Evolutionary conservation across 768 basidiomycete genomes (phyloP), one percentile per base, ranked within the genome.

Genomic region (Rhodotorula taiwanensis): DNA sequence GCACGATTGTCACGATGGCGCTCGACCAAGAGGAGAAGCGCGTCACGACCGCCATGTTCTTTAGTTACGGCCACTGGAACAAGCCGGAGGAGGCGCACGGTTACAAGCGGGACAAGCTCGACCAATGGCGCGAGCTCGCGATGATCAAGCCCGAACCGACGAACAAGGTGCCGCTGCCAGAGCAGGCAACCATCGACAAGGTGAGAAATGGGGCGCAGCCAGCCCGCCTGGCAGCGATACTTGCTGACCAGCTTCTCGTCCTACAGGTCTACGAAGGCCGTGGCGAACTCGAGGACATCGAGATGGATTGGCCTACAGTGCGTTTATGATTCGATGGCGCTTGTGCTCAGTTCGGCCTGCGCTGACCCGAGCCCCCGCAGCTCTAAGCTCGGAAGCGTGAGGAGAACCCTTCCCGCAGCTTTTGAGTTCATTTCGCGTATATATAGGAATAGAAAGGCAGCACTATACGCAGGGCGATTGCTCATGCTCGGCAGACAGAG

Each of bases 121-220:
- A 60, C 1, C 2, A 49, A 15, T 68, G 62, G 67, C 28, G 62
- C 4, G 58, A 60, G 55, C 33, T 68, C 7, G 28, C 45, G 1
- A 52, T 57, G 41, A 33, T 57, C 21, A 27, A 43, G 39, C 49
- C 57, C 33, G 9, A 57, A 52, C 50, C 58, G 45, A 4, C 49
- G 45, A 7, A 56, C 50, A 2, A 55, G 7, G 44, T 52, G 18
- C 42, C 48, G 8, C 10, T 68, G 16, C 51, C 67, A 0, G 62
- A 68, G 51, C 55, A 59, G 27, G 67, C 67, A 2, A 60, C 36
- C 13, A 57, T 68, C 30, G 58, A 68, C 56, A 60, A 60, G 54
- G 63, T 64, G 43, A 41, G 49, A 23, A 47, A 27, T 25, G 45
- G n/a, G 45, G 8, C 7, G 45, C n/a, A 25, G 21, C 25, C 5